These are phyloP conservation scores for Hypoxylon fragiforme DNA, from an alignment of 495 filamentous ascomycete genomes.

Conservation along the genomic window DNA sequence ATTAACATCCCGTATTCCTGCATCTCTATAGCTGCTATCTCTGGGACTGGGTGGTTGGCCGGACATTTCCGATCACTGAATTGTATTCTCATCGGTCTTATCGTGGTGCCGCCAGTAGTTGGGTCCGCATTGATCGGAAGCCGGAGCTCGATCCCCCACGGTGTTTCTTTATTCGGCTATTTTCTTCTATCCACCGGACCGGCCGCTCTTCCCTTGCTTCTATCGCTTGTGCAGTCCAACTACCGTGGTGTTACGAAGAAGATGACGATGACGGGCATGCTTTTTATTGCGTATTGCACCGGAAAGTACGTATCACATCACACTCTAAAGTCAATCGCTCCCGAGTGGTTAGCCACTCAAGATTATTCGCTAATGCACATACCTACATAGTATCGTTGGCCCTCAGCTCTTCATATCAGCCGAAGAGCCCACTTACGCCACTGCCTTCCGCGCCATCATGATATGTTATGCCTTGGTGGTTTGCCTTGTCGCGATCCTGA, in stretches of 20 bases:
- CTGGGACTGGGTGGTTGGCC: constrained; percentile 44
- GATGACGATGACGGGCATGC: constrained; percentile 64
- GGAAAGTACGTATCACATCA: constrained; percentile 56
- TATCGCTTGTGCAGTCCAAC: constrained; percentile 55
- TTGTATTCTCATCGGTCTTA: constrained; percentile 41
- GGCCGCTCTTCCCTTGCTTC: constrained; percentile 36
- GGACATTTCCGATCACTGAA: constrained; percentile 44
- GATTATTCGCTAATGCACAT: background rate
- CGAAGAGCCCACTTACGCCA: constrained; percentile 43
- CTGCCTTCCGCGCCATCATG: constrained; percentile 56
- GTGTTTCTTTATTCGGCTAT: constrained; percentile 40
- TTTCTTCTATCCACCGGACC: constrained; percentile 42
- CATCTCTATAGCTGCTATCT: constrained; percentile 38
- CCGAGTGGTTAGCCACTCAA: background rate
- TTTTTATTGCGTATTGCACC: constrained; percentile 66
- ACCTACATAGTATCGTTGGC: constrained; percentile 30
- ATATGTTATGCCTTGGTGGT: constrained; percentile 55
- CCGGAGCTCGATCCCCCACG: constrained; percentile 31
- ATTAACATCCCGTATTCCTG: constrained; percentile 45
- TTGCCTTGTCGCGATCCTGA: constrained; percentile 42
- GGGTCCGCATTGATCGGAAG: constrained; percentile 45
- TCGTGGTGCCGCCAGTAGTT: constrained; percentile 44
- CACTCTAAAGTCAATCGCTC: constrained; percentile 13
- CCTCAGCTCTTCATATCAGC: constrained; percentile 39
- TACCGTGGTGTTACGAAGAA: constrained; percentile 76